Evolutionary conservation across 352 stramenopile species (phyloP), one percentile per base, ranked within the genome.

Genomic region (Phytophthora hybrid): DNA sequence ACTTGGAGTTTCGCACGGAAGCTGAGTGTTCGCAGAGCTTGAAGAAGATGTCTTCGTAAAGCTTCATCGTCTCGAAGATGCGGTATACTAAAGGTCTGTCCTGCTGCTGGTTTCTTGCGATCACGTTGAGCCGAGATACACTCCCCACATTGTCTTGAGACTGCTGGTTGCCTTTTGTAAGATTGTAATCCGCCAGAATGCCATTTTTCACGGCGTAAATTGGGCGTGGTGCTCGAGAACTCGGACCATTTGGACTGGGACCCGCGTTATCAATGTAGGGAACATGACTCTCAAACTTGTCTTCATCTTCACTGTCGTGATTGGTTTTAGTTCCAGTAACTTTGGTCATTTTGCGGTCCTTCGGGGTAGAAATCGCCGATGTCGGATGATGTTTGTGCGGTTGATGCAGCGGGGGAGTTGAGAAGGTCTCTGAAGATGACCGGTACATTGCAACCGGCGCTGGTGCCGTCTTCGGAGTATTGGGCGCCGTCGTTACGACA

Each of bases 1-100:
- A 94, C 47, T 83, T 84, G 21, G 79, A 83, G 59, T 69, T 65
- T 16, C 85, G 63, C 14, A 81, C 73, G 0, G 68, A 75, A 11
- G 75, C 78, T 6, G 84, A 77, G 29, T 80, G 78, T 13, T 91
- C 75, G 32, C 87, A 93, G 19, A 93, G 62, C 37, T 84, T 81
- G 7, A 84, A 64, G 14, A 93, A 72, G 8, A 92, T 77, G 63
- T 90, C 83, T 63, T 90, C 74, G 34, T 87, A 90, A 31, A 72
- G 16, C 10, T 82, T 39, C 16, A 88, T 62, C 32, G 73, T 71
- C 19, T 82, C 49, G 21, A 82, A 66, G 31, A 59, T 77, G 16
- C 82, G 74, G 3, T 77, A 73, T 1, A 76, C 59, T 14, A 89
- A 56, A 11, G 73, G 55, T 63, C 64, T 32, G 54, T 79, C 54